Evolutionary conservation across 148 eudicot species (phyloP).

Genomic region (Cornus florida): DNA sequence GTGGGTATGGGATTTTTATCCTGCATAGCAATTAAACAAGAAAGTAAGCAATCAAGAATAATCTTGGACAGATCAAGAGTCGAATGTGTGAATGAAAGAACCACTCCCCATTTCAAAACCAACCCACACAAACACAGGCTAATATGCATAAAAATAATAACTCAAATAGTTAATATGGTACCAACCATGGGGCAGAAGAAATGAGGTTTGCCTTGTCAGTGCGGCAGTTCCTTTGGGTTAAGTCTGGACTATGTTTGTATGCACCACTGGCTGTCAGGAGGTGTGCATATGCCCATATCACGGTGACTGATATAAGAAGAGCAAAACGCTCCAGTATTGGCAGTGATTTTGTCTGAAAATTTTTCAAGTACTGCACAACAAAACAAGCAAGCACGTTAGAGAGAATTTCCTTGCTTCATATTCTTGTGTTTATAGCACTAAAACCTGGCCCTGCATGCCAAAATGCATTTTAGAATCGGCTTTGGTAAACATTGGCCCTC

Average conservation of each 20-base stretch:
- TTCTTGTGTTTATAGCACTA: neutral
- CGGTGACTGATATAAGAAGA: constrained; percentile 63
- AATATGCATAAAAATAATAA: neutral
- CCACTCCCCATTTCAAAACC: neutral
- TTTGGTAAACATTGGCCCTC: no score
- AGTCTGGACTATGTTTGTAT: constrained; percentile 78
- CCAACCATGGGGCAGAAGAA: constrained; percentile 92
- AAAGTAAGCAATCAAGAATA: neutral
- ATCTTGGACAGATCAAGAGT: no score
- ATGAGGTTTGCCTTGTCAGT: constrained; percentile 91
- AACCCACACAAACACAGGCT: neutral
- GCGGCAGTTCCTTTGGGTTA: constrained; percentile 73
- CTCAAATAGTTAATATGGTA: neutral
- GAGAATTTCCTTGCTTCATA: constrained; percentile 1
- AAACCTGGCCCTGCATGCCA: neutral
- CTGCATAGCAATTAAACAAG: constrained; percentile 29
- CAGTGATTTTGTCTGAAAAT: constrained; percentile 72
- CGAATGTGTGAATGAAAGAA: neutral
- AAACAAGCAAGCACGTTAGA: constrained; percentile 4
- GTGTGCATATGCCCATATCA: constrained; percentile 98
- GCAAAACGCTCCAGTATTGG: constrained; percentile 93
- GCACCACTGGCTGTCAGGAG: constrained; percentile 96
- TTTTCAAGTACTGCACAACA: constrained; percentile 74
- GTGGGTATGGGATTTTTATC: constrained; percentile 95
- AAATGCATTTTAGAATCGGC: neutral